These are phyloP conservation scores for Fistulinella cinereoalba DNA, from an alignment of 1,284 basidiomycete species.

Conservation along the genomic window DNA sequence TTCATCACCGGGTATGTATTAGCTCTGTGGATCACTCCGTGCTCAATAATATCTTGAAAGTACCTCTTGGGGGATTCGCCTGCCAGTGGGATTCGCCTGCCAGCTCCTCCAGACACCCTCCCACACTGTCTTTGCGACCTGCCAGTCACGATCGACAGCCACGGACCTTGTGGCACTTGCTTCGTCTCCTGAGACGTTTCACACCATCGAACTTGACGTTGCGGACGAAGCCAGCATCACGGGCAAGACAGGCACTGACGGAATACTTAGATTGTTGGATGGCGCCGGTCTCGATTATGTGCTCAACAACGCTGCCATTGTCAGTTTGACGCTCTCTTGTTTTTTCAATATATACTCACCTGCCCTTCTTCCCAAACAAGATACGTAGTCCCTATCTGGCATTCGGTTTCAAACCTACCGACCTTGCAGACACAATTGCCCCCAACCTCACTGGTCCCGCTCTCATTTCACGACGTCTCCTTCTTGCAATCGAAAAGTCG, in stretches of 20 bases:
- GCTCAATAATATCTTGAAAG: no score
- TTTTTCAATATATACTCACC: no score
- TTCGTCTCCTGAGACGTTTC: conserved; percentile 26
- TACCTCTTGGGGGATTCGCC: conserved; percentile 42
- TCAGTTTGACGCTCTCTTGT: no score
- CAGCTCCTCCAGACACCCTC: conserved; percentile 34
- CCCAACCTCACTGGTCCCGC: conserved; percentile 40
- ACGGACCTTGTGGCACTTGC: conserved; percentile 27
- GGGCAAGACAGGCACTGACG: no score
- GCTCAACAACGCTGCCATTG: conserved; percentile 41
- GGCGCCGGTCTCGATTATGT: conserved; percentile 38
- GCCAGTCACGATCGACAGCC: conserved; percentile 34
- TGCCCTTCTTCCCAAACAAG: no score
- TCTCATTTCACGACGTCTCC: conserved; percentile 34
- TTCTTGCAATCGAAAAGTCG: conserved; percentile 37
- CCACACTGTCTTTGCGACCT: conserved; percentile 40
- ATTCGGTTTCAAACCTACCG: conserved; percentile 25
- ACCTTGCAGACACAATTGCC: conserved; percentile 25
- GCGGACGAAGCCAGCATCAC: conserved; percentile 30
- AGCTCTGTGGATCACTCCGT: not conserved
- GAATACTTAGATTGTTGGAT: conserved; percentile 31
- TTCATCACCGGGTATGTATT: conserved; percentile 7
- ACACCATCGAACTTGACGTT: conserved; percentile 39
- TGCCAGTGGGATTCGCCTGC: conserved; percentile 37
- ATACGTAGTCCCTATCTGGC: no score